These are phyloP conservation scores for Fusarium oxysporum DNA, from an alignment of 2,329 filamentous ascomycete species.

Conservation along the genomic window DNA sequence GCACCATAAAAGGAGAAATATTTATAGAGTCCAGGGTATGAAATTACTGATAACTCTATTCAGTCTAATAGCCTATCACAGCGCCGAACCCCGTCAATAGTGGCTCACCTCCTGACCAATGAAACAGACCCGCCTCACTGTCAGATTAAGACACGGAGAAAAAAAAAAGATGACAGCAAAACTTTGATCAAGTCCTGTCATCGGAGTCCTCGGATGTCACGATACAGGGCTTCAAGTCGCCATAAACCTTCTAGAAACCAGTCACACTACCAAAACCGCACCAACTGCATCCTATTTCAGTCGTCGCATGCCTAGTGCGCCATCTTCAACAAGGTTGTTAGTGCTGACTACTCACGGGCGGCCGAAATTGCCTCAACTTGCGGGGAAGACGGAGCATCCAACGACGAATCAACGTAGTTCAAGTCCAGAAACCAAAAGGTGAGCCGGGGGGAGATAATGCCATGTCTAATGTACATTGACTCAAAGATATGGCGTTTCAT, in stretches of 20 bases:
- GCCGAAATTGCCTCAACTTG: conserved; percentile 22
- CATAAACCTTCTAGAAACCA: background rate
- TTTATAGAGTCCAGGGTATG: background rate
- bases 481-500: background rate
- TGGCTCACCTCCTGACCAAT: background rate
- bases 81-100: background rate
- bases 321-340: conserved; percentile 3
- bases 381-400: conserved; percentile 11
- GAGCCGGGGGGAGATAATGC: background rate
- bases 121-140: background rate
- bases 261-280: background rate
- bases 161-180: conserved; percentile 7
- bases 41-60: background rate
- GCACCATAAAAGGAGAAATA: background rate
- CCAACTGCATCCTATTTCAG: background rate
- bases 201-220: background rate
- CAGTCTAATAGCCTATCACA: background rate
- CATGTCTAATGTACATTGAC: background rate
- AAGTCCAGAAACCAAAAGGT: conserved; percentile 1
- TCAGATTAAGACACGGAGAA: background rate
- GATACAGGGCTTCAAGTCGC: background rate
- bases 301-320: background rate
- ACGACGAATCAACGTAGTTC: conserved; percentile 10
- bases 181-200: background rate
- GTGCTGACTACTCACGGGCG: background rate